phyloP scores from a whole-genome alignment of 1,284 basidiomycete species.

The Ceratobasidium theobromae region DNA sequence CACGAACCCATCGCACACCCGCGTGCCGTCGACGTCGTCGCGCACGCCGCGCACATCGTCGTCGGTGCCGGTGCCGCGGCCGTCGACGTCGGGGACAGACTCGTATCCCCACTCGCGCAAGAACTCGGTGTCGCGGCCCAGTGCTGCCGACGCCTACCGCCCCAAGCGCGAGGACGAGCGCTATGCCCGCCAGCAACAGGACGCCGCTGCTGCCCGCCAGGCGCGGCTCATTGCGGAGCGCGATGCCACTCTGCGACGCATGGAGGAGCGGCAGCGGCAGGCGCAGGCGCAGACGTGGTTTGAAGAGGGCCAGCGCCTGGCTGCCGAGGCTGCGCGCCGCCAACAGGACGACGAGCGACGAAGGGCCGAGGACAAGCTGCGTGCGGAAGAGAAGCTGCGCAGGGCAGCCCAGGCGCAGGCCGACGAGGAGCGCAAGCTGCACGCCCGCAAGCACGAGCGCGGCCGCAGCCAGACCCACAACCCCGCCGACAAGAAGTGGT shows the following conservation, averaged over 20 bases:
- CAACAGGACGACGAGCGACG: conserved; percentile 4
- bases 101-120: conserved; percentile 17
- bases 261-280: conserved; percentile 24
- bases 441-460: not conserved
- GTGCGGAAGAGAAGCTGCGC: not conserved
- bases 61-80: conserved; percentile 1
- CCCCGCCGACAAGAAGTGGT: conserved; percentile 21
- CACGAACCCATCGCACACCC: conserved; percentile 3
- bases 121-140: conserved; percentile 5
- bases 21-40: conserved; percentile 4
- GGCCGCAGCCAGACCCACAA: conserved; percentile 15
- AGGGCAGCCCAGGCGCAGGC: conserved; percentile 1
- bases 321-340: conserved; percentile 1
- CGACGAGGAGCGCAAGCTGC: conserved; percentile 3
- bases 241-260: conserved; percentile 18
- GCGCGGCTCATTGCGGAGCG: conserved; percentile 25
- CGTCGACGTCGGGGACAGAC: conserved; percentile 9
- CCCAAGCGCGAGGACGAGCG: too few species aligned
- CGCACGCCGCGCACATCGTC: not conserved
- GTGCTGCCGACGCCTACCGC: not conserved
- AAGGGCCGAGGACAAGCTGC: too few species aligned
- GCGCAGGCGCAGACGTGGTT: conserved; percentile 24
- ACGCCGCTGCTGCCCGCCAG: conserved; percentile 5
- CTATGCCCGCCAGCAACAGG: not conserved
- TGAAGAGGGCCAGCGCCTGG: conserved; percentile 28